Base-by-base conservation (phyloP, 768 basidiomycete species). In the Dioszegia hungarica region DNA sequence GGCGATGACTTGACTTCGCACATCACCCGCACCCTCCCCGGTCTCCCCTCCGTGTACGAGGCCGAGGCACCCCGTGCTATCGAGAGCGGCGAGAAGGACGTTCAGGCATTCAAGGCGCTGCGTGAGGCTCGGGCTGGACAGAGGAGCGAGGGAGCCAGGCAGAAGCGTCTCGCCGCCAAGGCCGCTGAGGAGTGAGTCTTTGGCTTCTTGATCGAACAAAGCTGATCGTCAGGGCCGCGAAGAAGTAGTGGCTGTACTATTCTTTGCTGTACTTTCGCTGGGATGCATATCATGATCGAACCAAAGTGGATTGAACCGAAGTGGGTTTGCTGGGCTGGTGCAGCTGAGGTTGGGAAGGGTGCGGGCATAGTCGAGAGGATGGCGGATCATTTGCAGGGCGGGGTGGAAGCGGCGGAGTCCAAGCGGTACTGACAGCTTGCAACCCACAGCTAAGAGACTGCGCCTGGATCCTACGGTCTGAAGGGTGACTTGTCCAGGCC, bases 41-140 rank as follows among this genome's bases (percentile, higher is more conserved):
- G 79, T 47, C 81, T 98, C 61, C 87, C 90, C 53, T 75, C 83
- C 50, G 75, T 82, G 56, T 83, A 82, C 78, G 78, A 80, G 44
- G 83, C 82, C 66, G 95, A 99, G 79, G 79, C 82, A 28, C 95
- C 95, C 69, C 89, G 95, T 77, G 87, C 88, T 80, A 95, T 98
- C 76, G 89, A 90, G 61, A 79, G 82, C 45, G 88, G 89, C 70
- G 95, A 99, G 79, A 88, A 86, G 75, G 83, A 85, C 62, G 88
- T 91, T 80, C 74, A 88, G 66, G 94, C 95, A 6, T 97, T 84
- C 86, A 82, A 82, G 77, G 83, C 91, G 64, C 88, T 97, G 71
- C 91, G 94, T 70, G 78, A 81, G 56, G 85, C 86, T 67, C 88
- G 92, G 66, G 87, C 90, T 66, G 81, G 84, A 74, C 81, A 86